Base-by-base conservation (phyloP, 2,329 filamentous ascomycete genomes). In the Exophiala sp. region DNA sequence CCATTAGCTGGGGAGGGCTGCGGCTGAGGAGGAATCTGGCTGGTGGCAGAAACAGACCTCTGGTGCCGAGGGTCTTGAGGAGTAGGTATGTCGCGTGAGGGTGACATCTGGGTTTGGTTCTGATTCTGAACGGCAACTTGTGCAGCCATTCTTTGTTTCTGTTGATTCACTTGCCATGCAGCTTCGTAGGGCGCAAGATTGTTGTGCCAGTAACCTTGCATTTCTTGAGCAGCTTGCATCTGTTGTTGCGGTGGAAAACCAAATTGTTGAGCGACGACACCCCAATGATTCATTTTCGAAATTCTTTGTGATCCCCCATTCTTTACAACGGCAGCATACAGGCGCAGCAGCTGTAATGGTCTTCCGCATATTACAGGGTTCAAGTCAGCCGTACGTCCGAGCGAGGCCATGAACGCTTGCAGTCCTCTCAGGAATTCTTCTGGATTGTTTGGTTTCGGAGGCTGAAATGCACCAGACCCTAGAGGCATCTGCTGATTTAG, bases 251-350 rank as follows among this genome's bases (percentile, higher is more conserved):
- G 80, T 7, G 77, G 77, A 44, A 89, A 82, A 3, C 72, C 69
- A 45, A 91, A 69, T 29, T 79, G 74, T 53, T 83, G 81, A 1
- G 89, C 85, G 50, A 96, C 77, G 46, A 84, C 80, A 1, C 78
- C 76, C 94, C 94, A 97, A 53, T 79, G 78, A 59, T 89, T 88
- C 20, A 77, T 76, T 20, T 81, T 79, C 0, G 83, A 86, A 2
- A 95, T 83, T 56, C 80, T 83, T 62, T 87, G 88, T 52, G 87
- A 94, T 4, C 91, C 91, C 20, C 88, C 89, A 61, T 82, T 78
- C 63, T 88, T 91, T 62, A 86, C 81, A 1, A 96, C 88, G 0
- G 83, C 77, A 57, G 86, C 83, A 69, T 95, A 97, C 2, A 97
- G 76, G 57, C 85, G 81, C 65, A 89, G 82, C 10, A 96, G 72